phyloP scores from a whole-genome alignment of 306 rosid genomes.

The Inga leiocalycina region DNA sequence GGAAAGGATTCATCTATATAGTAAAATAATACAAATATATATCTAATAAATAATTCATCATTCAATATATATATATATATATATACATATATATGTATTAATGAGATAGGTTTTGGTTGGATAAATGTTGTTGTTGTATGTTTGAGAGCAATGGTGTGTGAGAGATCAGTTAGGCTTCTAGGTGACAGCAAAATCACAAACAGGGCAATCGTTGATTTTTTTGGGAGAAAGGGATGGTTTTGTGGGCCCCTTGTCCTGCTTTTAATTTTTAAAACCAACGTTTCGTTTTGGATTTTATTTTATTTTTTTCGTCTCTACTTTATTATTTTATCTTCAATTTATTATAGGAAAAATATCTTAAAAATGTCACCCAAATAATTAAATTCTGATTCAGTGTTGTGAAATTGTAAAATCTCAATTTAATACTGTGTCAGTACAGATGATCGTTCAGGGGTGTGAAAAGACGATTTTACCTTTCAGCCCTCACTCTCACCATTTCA shows the following conservation, averaged over 20 bases:
- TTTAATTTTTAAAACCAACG: background rate
- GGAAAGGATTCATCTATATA: background rate
- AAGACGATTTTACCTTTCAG: too few relatives aligned
- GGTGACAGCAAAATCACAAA: slow-evolving; percentile 5
- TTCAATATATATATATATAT: too few relatives aligned
- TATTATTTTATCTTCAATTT: too few relatives aligned
- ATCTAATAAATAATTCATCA: background rate
- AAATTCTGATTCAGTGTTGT: too few relatives aligned
- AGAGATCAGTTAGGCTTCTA: background rate
- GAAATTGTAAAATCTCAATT: too few relatives aligned
- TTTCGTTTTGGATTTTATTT: too few relatives aligned
- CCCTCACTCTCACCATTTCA: too few relatives aligned
- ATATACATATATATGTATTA: too few relatives aligned
- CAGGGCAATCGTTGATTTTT: slow-evolving; percentile 8
- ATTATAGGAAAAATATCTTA: too few relatives aligned
- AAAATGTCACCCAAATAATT: too few relatives aligned
- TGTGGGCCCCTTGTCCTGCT: slow-evolving; percentile 54
- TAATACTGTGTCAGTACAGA: too few relatives aligned
- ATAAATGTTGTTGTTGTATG: background rate
- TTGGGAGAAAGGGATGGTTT: slow-evolving; percentile 27
- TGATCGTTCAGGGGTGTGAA: too few relatives aligned
- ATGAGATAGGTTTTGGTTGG: background rate
- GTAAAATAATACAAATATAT: background rate
- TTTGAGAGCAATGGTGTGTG: background rate
- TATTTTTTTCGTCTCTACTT: background rate